A percentile compares a stretch with the other conserved stretches of the same genome.
Evolutionary conservation across 495 filamentous ascomycete species (phyloP).

Genomic region (Aspergillus saccharolyticus): DNA sequence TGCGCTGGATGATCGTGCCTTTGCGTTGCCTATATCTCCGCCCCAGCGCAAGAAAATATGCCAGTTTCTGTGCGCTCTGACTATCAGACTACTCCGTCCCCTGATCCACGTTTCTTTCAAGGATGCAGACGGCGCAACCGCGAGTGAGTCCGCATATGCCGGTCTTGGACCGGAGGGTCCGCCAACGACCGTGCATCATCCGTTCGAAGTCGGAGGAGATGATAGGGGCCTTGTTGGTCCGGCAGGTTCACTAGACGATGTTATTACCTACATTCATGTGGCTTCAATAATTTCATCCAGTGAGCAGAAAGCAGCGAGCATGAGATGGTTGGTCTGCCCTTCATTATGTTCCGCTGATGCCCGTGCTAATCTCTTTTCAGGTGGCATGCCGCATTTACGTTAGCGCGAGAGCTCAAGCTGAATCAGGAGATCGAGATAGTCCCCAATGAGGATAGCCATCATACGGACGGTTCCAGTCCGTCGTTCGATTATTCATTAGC

Average conservation of each 20-base stretch:
- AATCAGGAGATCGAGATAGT: conserved; percentile 75
- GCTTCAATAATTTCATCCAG: conserved; percentile 90
- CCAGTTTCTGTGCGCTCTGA: conserved; percentile 84
- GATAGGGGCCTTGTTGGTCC: conserved; percentile 72
- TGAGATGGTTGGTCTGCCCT: conserved; percentile 59
- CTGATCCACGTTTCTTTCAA: conserved; percentile 64
- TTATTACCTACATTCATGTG: conserved; percentile 83
- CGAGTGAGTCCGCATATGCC: conserved; percentile 24
- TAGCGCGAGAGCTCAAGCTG: conserved; percentile 90
- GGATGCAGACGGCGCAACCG: conserved; percentile 26
- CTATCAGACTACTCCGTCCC: conserved; percentile 77
- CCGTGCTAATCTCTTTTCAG: conserved; percentile 29
- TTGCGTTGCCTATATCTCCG: conserved; percentile 79
- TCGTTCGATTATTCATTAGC: conserved; percentile 38
- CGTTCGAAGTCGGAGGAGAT: conserved; percentile 62
- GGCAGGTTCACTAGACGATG: conserved; percentile 74
- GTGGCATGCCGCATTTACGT: conserved; percentile 93
- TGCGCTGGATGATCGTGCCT: conserved; percentile 84
- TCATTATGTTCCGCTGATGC: background rate
- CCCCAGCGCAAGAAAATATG: conserved; percentile 83
- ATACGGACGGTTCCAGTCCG: conserved; percentile 33
- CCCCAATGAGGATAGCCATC: conserved; percentile 35
- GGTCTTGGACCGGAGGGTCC: conserved; percentile 26
- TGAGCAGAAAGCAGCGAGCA: conserved; percentile 89
- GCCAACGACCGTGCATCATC: conserved; percentile 33